Conservation (phyloP, 305 asterid species). For the Andrographis paniculata region DNA sequence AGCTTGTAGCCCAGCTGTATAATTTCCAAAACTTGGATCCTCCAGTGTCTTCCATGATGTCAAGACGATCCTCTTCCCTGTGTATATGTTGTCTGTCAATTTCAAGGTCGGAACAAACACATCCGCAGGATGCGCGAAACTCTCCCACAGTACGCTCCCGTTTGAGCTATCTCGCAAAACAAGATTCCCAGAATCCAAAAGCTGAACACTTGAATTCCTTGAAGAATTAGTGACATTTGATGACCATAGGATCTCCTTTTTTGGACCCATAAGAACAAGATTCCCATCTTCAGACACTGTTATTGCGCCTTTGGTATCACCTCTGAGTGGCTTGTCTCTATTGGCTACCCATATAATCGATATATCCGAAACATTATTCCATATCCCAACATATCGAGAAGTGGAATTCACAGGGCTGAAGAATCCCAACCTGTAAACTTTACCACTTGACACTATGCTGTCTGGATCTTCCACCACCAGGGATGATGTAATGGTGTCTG, state of each 20-base stretch:
- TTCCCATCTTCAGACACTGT: no score
- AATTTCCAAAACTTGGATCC: conserved; percentile 17
- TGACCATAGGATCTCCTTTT: no score
- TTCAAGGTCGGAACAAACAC: conserved; percentile 17
- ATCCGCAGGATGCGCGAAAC: conserved; percentile 19
- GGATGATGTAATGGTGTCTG: no score
- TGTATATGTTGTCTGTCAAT: conserved; percentile 12
- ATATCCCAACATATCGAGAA: conserved; percentile 28
- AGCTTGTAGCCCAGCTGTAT: conserved; percentile 17
- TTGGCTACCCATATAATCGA: conserved; percentile 6
- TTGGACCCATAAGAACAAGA: no score
- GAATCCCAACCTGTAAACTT: conserved; percentile 34
- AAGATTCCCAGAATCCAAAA: conserved; percentile 24
- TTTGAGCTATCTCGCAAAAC: conserved; percentile 17
- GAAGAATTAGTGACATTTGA: no score
- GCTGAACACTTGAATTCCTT: no score
- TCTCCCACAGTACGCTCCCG: conserved; percentile 23
- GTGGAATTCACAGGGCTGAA: conserved; percentile 23
- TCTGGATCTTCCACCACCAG: no score
- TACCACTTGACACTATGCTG: no score
- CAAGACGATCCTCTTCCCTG: conserved; percentile 7
- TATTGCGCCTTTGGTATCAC: no score
- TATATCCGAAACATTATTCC: conserved; percentile 30
- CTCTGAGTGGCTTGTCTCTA: no score
- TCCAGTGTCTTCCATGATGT: conserved; percentile 17